Evolutionary conservation across 2,329 filamentous ascomycete genomes (phyloP).

Genomic region (Thelonectria discophora): DNA sequence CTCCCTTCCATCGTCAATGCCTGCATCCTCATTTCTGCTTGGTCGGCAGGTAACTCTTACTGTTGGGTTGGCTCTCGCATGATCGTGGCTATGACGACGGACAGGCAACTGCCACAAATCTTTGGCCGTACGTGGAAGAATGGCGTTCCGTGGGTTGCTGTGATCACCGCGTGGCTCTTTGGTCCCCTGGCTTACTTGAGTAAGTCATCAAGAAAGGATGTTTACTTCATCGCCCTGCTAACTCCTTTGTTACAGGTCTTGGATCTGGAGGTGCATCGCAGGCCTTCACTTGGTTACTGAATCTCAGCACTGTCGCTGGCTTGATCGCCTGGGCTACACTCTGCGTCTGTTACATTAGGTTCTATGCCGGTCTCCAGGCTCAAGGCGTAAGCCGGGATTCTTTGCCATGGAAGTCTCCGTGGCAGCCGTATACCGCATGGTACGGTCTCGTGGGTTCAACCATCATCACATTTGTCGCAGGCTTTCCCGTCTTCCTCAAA

Average conservation of each 20-base stretch:
- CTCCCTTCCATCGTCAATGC: constrained; percentile 75
- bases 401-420: constrained; percentile 61
- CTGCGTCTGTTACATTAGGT: constrained; percentile 67
- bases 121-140: constrained; percentile 68
- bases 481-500: constrained; percentile 78
- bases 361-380: constrained; percentile 58
- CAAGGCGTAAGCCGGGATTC: constrained; percentile 62
- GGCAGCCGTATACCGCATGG: constrained; percentile 72
- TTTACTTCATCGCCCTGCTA: accelerated
- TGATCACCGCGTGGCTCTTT: constrained; percentile 64
- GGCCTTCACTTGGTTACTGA: constrained; percentile 77
- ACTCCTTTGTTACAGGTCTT: constrained; percentile 24
- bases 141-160: constrained; percentile 67
- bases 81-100: constrained; percentile 73
- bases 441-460: constrained; percentile 65
- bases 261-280: constrained; percentile 59
- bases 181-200: constrained; percentile 76
- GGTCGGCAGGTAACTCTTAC: constrained; percentile 69
- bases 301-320: constrained; percentile 71
- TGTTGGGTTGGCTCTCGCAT: constrained; percentile 67
- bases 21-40: constrained; percentile 72
- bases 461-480: constrained; percentile 76
- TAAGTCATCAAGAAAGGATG: constrained; percentile 51
- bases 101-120: constrained; percentile 70
- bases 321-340: constrained; percentile 69